Evolutionary conservation across 2,329 filamentous ascomycete species (phyloP), one percentile per base, ranked within the genome.

Genomic region (Reticulascus tulasneorum): DNA sequence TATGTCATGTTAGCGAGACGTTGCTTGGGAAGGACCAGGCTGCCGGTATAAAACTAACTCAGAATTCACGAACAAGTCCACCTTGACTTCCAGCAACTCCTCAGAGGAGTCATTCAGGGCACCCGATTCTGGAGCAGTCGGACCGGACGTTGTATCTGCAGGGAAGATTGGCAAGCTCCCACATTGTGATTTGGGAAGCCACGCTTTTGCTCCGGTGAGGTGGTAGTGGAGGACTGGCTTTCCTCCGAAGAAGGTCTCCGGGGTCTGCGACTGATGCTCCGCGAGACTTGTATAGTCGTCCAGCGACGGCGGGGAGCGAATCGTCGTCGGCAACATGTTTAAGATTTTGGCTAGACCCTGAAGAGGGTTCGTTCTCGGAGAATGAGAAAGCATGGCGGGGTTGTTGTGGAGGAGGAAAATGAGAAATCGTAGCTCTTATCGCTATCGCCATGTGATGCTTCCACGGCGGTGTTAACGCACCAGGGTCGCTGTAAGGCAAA

Each of bases 221-320:
- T 82, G 76, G 47, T 75, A 76, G 60, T 90, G 77, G 4, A 90
- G 72, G 27, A 90, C 73, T 2, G 85, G 79, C 52, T 84, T 86
- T 19, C 76, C 77, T 48, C 73, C 76, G 50, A 81, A 82, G 62
- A 90, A 91, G 26, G 76, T 82, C 39, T 71, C 68, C 1, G 86
- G 86, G 2, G 86, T 91, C 52, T 81, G 78, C 34, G 79, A 69
- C 56, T 87, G 77, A 55, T 88, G 84, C 42, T 86, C 79, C 39
- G 71, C 66, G 29, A 90, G 71, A 5, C 75, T 66, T 22, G 73
- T 79, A 60, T 79, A 90, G 53, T 80, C 75, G 23, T 67, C 66
- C 11, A 69, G 52, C 12, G 69, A 63, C 6, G 82, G 83, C 19
- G 77, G 65, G 4, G 63, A 63, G 31, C 69, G 69, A 29, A 86